Evolutionary conservation across 2,329 filamentous ascomycete species (phyloP).

Genomic region (Elsinoe arachidis): DNA sequence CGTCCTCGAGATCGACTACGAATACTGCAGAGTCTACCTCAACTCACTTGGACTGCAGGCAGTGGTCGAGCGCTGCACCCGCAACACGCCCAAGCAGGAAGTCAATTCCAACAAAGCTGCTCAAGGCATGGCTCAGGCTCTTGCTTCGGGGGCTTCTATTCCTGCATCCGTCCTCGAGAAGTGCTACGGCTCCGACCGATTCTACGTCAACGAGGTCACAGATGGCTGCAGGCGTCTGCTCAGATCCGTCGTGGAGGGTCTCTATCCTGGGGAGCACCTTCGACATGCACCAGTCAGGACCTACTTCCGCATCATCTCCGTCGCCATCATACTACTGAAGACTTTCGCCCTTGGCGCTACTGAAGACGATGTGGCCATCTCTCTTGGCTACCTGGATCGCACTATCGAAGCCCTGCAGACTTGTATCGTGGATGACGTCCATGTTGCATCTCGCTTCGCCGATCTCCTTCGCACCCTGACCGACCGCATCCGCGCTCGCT

Average conservation of each 20-base stretch:
- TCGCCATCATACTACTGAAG: slow-evolving; percentile 75
- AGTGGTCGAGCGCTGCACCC: slow-evolving; percentile 85
- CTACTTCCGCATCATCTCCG: slow-evolving; percentile 78
- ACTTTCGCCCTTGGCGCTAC: slow-evolving; percentile 75
- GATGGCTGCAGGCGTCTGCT: slow-evolving; percentile 70
- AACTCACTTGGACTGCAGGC: slow-evolving; percentile 92
- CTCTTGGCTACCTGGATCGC: slow-evolving; percentile 64
- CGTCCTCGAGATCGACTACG: slow-evolving; percentile 87
- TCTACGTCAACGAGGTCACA: slow-evolving; percentile 62
- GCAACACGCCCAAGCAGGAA: slow-evolving; percentile 26
- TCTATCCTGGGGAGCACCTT: slow-evolving; percentile 65
- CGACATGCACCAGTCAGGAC: slow-evolving; percentile 77
- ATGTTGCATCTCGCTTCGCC: slow-evolving; percentile 75
- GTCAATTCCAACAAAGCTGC: slow-evolving; percentile 27
- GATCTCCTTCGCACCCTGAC: slow-evolving; percentile 74
- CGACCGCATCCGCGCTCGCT: slow-evolving; percentile 62
- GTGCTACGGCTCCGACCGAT: slow-evolving; percentile 51
- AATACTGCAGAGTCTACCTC: slow-evolving; percentile 89
- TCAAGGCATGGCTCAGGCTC: slow-evolving; percentile 26
- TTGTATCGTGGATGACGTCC: slow-evolving; percentile 76
- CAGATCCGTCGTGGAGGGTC: slow-evolving; percentile 64
- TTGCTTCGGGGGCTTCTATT: slow-evolving; percentile 32
- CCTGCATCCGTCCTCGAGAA: slow-evolving; percentile 37
- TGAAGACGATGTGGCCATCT: slow-evolving; percentile 67
- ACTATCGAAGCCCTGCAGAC: slow-evolving; percentile 66